A percentile compares a stretch with the other conserved stretches of the same genome.
phyloP scores from a whole-genome alignment of 495 filamentous ascomycete genomes.

The Penicillium diatomitis region DNA sequence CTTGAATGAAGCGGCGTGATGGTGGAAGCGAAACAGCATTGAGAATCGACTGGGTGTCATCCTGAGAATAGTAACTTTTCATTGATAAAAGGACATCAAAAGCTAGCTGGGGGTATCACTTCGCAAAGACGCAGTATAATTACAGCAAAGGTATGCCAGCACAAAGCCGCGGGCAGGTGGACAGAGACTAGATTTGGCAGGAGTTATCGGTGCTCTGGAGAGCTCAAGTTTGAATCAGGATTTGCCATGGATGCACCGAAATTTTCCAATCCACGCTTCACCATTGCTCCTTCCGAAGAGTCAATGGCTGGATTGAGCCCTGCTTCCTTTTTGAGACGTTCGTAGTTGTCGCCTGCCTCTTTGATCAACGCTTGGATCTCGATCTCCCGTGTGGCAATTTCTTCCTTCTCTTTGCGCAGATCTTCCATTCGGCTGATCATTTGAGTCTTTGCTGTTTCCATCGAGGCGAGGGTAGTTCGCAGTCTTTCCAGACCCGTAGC shows the following conservation, averaged over 20 bases:
- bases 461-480: conserved; percentile 41
- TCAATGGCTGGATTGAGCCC: conserved; percentile 28
- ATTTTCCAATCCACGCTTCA: conserved; percentile 34
- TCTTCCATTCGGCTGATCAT: conserved; percentile 52
- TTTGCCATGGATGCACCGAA: conserved; percentile 25
- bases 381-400: conserved; percentile 63
- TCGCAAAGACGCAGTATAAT: conserved; percentile 3
- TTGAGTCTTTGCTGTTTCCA: conserved; percentile 44
- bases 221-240: conserved; percentile 18
- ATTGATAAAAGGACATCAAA: conserved; percentile 7
- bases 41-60: conserved; percentile 7
- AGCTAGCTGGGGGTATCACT: conserved; percentile 15
- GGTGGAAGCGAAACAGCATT: conserved; percentile 3
- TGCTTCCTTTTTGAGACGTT: conserved; percentile 47
- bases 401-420: conserved; percentile 53
- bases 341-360: conserved; percentile 74
- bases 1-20: too few relatives aligned
- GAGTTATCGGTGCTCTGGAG: conserved; percentile 18
- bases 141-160: too few relatives aligned
- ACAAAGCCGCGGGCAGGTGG: too few relatives aligned
- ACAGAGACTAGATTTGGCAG: neutral
- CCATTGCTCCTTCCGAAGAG: conserved; percentile 21
- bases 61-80: neutral
- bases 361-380: conserved; percentile 76
- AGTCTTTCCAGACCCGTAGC: conserved; percentile 40